These are phyloP conservation scores for Penicillium sp. DNA, from an alignment of 2,329 filamentous ascomycete genomes.

Conservation along the genomic window DNA sequence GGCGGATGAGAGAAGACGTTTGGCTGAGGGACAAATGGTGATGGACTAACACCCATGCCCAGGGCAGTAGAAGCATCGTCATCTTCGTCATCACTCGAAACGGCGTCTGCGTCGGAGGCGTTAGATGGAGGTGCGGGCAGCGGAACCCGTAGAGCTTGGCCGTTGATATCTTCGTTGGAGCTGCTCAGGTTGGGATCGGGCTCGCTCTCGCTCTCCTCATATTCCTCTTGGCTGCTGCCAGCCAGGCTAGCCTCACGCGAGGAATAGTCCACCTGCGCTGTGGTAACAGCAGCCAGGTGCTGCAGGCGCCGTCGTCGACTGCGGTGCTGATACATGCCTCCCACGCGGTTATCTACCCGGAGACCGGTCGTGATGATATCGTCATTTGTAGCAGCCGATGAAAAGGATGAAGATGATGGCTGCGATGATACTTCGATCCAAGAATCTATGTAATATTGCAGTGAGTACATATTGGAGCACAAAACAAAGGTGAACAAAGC, in stretches of 20 bases:
- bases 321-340: slow-evolving; percentile 51
- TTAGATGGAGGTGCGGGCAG: slow-evolving; percentile 21
- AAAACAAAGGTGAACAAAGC: slow-evolving; percentile 8
- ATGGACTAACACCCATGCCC: slow-evolving; percentile 54
- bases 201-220: slow-evolving; percentile 87
- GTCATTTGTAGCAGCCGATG: slow-evolving; percentile 64
- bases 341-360: slow-evolving; percentile 60
- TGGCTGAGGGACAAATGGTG: slow-evolving; percentile 73
- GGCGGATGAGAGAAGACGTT: slow-evolving; percentile 89
- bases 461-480: slow-evolving; percentile 39
- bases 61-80: slow-evolving; percentile 81
- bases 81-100: slow-evolving; percentile 49
- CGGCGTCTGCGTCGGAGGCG: slow-evolving; percentile 24
- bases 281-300: slow-evolving; percentile 34
- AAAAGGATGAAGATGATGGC: slow-evolving; percentile 87
- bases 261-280: slow-evolving; percentile 39
- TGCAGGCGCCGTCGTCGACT: slow-evolving; percentile 48
- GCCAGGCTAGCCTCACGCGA: slow-evolving; percentile 44
- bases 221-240: slow-evolving; percentile 83
- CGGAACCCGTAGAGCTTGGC: slow-evolving; percentile 21
- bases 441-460: slow-evolving; percentile 63
- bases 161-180: slow-evolving; percentile 55
- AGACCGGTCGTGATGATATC: slow-evolving; percentile 89
- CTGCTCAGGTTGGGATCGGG: slow-evolving; percentile 66
- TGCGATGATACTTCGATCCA: slow-evolving; percentile 94